Evolutionary conservation across 495 filamentous ascomycete genomes (phyloP).

Genomic region (Penicillium angulare): DNA sequence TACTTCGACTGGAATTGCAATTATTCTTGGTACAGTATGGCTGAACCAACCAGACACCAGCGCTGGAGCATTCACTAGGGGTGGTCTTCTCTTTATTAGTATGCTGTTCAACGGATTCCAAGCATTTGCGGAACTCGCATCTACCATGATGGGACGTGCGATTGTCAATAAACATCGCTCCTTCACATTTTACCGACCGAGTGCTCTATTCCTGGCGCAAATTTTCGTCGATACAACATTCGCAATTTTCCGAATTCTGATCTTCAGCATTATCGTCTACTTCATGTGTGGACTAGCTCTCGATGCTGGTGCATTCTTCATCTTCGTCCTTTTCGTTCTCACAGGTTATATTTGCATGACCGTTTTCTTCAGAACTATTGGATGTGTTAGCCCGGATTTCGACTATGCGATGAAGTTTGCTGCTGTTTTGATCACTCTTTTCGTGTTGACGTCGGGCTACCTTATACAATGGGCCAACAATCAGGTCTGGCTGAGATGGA

Average conservation of each 20-base stretch:
- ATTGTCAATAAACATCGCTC: slow-evolving; percentile 78
- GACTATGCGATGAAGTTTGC: slow-evolving; percentile 84
- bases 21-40: slow-evolving; percentile 77
- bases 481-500: slow-evolving; percentile 76
- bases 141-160: slow-evolving; percentile 69
- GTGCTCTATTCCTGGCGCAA: slow-evolving; percentile 76
- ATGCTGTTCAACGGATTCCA: slow-evolving; percentile 80
- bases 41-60: slow-evolving; percentile 64
- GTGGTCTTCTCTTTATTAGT: slow-evolving; percentile 72
- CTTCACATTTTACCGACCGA: slow-evolving; percentile 76
- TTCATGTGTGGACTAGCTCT: slow-evolving; percentile 71
- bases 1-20: slow-evolving; percentile 71
- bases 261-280: slow-evolving; percentile 76
- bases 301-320: slow-evolving; percentile 74
- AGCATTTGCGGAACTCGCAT: slow-evolving; percentile 69
- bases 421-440: slow-evolving; percentile 70
- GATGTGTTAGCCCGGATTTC: slow-evolving; percentile 77
- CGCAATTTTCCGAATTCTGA: slow-evolving; percentile 60
- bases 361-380: slow-evolving; percentile 74
- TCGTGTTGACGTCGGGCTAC: slow-evolving; percentile 78
- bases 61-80: slow-evolving; percentile 71
- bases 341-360: slow-evolving; percentile 75
- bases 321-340: slow-evolving; percentile 69
- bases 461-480: slow-evolving; percentile 69
- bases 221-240: slow-evolving; percentile 77